phyloP scores from a whole-genome alignment of 2,329 filamentous ascomycete species.

The Sporothrix dimorphospora region DNA sequence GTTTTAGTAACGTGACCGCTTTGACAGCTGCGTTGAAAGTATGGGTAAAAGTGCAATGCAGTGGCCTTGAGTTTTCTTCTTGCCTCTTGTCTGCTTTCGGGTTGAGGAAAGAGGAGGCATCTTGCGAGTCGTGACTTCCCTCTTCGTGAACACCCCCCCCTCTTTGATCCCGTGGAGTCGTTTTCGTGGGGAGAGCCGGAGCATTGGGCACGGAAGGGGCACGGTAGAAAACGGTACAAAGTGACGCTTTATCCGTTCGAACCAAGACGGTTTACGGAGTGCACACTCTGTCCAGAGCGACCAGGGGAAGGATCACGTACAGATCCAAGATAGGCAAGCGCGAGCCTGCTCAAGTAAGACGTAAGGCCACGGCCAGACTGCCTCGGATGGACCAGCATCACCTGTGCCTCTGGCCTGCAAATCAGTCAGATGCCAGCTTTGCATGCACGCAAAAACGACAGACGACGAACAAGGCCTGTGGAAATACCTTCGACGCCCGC shows the following conservation, averaged over 20 bases:
- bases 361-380: background rate
- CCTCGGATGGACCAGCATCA: background rate
- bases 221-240: background rate
- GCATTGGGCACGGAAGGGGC: constrained; percentile 4
- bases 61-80: background rate
- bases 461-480: background rate
- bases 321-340: constrained; percentile 11
- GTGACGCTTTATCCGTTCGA: background rate
- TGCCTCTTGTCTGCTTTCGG: constrained; percentile 1
- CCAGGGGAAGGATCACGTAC: constrained; percentile 3
- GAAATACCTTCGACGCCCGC: background rate
- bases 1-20: constrained; percentile 10
- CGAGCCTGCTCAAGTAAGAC: constrained; percentile 11
- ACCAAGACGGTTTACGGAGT: background rate
- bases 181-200: background rate
- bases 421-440: background rate
- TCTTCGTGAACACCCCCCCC: no score
- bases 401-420: constrained; percentile 6
- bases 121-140: background rate
- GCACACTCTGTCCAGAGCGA: constrained; percentile 5
- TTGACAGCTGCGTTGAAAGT: background rate
- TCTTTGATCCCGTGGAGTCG: background rate
- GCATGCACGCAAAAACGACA: background rate
- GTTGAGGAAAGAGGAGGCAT: background rate
- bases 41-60: background rate